phyloP scores from a whole-genome alignment of 768 basidiomycete species.

The Termitomyces sp. region DNA sequence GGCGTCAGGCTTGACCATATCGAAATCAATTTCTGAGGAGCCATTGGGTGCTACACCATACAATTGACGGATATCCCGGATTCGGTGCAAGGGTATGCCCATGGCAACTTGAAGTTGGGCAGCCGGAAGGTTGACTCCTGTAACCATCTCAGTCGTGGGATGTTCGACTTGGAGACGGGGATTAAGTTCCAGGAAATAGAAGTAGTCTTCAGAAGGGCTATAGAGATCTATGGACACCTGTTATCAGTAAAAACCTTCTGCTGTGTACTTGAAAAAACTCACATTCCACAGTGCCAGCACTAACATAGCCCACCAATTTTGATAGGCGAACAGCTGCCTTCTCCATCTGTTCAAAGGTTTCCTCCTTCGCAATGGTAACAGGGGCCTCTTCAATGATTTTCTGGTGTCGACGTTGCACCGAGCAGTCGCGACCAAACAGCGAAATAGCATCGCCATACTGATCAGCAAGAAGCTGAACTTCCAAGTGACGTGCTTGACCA shows the following conservation, averaged over 20 bases:
- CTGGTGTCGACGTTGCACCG: slow-evolving; percentile 97
- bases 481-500: slow-evolving; percentile 93
- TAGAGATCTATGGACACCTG: slow-evolving; percentile 67
- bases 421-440: slow-evolving; percentile 98
- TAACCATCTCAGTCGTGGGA: slow-evolving; percentile 99
- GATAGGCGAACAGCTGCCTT: slow-evolving; percentile 98
- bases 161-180: slow-evolving; percentile 99
- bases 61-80: slow-evolving; percentile 90
- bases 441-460: slow-evolving; percentile 99
- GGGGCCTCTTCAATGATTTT: slow-evolving; percentile 99
- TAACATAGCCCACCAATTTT: slow-evolving; percentile 97
- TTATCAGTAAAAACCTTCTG: slow-evolving; percentile 3
- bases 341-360: slow-evolving; percentile 96
- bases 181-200: slow-evolving; percentile 98
- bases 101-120: slow-evolving; percentile 97
- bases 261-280: slow-evolving; percentile 19
- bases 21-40: slow-evolving; percentile 93
- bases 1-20: slow-evolving; percentile 85
- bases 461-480: slow-evolving; percentile 97
- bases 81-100: slow-evolving; percentile 95
- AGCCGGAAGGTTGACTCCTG: slow-evolving; percentile 95
- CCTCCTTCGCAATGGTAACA: slow-evolving; percentile 91
- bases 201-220: slow-evolving; percentile 87
- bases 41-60: slow-evolving; percentile 93
- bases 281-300: slow-evolving; percentile 99